Base-by-base conservation (phyloP, 2,329 filamentous ascomycete species). In the Colletotrichum somersetense region DNA sequence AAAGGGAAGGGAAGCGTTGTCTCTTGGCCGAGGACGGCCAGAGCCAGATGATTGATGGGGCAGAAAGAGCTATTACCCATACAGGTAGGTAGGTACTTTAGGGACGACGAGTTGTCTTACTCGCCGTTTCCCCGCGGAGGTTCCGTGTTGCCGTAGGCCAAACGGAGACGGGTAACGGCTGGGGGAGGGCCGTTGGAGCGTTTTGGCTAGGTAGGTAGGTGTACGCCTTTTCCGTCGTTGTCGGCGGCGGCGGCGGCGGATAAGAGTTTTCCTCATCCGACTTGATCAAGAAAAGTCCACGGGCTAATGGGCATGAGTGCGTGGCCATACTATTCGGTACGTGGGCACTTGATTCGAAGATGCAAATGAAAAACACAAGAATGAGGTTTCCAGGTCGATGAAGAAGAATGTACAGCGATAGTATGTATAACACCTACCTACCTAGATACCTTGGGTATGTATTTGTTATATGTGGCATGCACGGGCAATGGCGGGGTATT, bases 91-190 rank as follows among this genome's bases (percentile, higher is more conserved):
- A 10, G 35, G 8, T 12, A 40, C 38, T 10, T 11, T 23, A 18
- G 4, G 52, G 10, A 56, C 33, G 57, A 33, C 23, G 30, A 59
- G 57, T 8, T 44, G 23, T 38, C 30, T 26, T 35, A 4, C 11
- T 26, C 12, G 6, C 6, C n/a, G 12, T 57, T 11, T 23, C 53
- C 33, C n/a, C 16, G 11, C 20, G 8, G 18, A n/a, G 20, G 6
- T 23, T 23, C 33, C 11, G 35, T 26, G n/a, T 57, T 23, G 20
- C 12, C 16, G 35, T 38, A 16, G 12, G 14, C n/a, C 62, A 48
- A 57, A 66, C 62, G 12, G 62, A 14, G 30, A 42, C 42, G 26
- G 30, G 42, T 40, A 40, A 42, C n/a, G 55, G 55, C 26, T 42
- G 33, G n/a, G 44, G 7, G n/a, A 59, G 7, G 18, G 4, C n/a